Conservation (phyloP, 441 rosid species). For the Euphorbia schlechtendalii region DNA sequence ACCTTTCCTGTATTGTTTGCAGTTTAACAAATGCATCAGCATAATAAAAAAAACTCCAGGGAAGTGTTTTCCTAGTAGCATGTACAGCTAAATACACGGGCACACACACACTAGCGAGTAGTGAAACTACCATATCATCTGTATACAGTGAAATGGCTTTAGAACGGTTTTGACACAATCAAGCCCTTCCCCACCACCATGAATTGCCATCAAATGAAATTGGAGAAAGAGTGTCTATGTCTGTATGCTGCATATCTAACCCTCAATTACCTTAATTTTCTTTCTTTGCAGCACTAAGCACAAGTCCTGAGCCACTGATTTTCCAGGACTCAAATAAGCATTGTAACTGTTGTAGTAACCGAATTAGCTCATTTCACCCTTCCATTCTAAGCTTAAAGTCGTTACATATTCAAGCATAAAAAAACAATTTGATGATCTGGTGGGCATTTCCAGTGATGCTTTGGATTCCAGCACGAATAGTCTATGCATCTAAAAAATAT, state of each 20-base stretch:
- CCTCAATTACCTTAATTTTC: not conserved
- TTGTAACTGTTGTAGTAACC: not conserved
- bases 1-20: not conserved
- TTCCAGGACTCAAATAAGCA: not conserved
- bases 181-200: not conserved
- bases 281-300: not conserved
- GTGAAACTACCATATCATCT: not conserved
- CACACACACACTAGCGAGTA: not conserved
- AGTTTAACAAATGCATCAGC: not conserved
- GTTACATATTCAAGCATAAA: not conserved
- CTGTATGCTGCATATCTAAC: not conserved
- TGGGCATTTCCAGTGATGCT: not conserved
- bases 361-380: not conserved
- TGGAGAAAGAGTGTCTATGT: not conserved
- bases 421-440: not conserved
- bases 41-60: not conserved
- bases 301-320: not conserved
- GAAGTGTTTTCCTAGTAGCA: not conserved
- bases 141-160: not conserved
- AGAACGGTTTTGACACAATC: not conserved
- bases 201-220: not conserved
- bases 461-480: not conserved
- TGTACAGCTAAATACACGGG: not conserved
- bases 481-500: not conserved
- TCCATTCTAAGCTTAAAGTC: not conserved